Evolutionary conservation across 2,329 filamentous ascomycete species (phyloP), one percentile per base, ranked within the genome.

Genomic region (Penicillium sp.): DNA sequence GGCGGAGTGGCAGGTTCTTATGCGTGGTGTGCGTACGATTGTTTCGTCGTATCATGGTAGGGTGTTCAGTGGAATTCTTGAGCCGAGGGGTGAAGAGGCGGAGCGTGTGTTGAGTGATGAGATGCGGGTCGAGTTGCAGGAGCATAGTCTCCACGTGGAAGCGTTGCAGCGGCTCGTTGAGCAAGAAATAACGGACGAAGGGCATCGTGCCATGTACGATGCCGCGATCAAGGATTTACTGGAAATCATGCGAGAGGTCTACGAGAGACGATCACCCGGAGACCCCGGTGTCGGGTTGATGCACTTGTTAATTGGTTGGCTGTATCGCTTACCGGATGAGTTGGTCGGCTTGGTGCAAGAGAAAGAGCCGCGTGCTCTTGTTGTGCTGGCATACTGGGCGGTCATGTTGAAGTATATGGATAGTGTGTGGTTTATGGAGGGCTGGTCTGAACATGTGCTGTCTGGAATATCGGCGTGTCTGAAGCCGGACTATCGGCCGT

Each of bases 401-500:
- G 63, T 75, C 6, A 39, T 75, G 5, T 47, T 76, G 22, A 65
- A 62, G 40, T 71, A 69, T 51, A 73, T 75, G 73, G 54, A 65
- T 10, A 60, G 62, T 0, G 56, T 59, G 0, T 76, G 73, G 73
- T 69, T 75, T 41, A 75, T 75, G 68, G 39, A 55, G 11, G 71
- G 68, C 2, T 75, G 73, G 73, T 66, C 70, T 40, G 50, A 53
- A 19, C 73, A 75, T 71, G 69, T 76, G 6, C 40, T 75, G 0
- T 27, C n/a, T 7, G 73, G 73, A 0, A 64, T 74, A 49, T 58
- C 54, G 4, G 41, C 22, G 3, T 72, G 52, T 27, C 46, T 75
- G 16, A 35, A 43, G 0, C 18, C 6, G 0, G 64, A 63, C 2
- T 69, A 65, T 54, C 56, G 62, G 4, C 35, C 37, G 7, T 71